These are phyloP conservation scores for Mycena polygramma DNA, from an alignment of 768 basidiomycete species.

Conservation along the genomic window DNA sequence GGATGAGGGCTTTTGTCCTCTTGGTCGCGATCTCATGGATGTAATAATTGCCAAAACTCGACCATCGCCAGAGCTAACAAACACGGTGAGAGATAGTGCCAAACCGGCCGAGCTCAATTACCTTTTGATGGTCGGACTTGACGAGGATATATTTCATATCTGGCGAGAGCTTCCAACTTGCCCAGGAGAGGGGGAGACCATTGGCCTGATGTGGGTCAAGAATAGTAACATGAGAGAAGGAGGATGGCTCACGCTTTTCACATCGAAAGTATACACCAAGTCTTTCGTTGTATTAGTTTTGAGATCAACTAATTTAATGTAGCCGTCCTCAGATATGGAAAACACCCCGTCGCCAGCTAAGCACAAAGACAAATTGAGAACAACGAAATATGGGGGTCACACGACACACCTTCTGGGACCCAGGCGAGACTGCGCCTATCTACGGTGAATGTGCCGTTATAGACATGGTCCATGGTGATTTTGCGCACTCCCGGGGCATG, in stretches of 20 bases:
- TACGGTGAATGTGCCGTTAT: constrained; percentile 88
- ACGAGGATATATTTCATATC: constrained; percentile 93
- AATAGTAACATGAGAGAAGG: constrained; percentile 19
- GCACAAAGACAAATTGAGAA: constrained; percentile 4
- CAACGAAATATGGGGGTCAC: not conserved
- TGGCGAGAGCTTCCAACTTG: constrained; percentile 85
- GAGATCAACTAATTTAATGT: constrained; percentile 86
- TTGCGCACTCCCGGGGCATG: constrained; percentile 68
- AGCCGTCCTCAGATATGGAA: constrained; percentile 69
- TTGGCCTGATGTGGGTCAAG: constrained; percentile 57
- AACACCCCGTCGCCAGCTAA: constrained; percentile 96
- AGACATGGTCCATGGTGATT: constrained; percentile 90
- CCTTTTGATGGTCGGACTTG: constrained; percentile 82
- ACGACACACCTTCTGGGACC: constrained; percentile 88
- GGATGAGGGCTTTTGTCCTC: constrained; percentile 76
- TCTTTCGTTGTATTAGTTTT: constrained; percentile 76
- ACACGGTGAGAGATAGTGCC: constrained; percentile 22
- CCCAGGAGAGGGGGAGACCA: constrained; percentile 64
- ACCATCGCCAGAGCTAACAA: constrained; percentile 92
- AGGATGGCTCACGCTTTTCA: constrained; percentile 69
- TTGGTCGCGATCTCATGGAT: constrained; percentile 84
- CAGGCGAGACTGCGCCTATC: constrained; percentile 71
- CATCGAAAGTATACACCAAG: constrained; percentile 69
- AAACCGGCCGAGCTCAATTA: constrained; percentile 41
- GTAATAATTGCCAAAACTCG: constrained; percentile 92